These are phyloP conservation scores for Geotrichum carabidarum DNA, from an alignment of 1,139 yeast species.

Conservation along the genomic window DNA sequence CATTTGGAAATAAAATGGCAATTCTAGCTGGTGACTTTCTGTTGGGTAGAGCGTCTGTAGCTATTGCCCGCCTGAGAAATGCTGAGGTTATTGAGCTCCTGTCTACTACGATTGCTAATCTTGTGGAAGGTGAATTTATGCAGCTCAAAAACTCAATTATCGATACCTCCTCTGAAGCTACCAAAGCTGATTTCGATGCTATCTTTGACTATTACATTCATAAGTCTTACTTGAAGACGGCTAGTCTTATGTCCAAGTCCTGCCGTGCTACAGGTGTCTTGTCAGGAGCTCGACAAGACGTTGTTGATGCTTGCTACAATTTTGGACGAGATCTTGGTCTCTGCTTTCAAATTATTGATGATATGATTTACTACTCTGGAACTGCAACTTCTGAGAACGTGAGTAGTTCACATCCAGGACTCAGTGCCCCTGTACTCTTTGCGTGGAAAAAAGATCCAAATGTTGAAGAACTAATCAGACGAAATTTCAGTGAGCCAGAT, in stretches of 20 bases:
- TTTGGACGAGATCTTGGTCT: conserved; percentile 92
- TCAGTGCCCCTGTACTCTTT: conserved; percentile 91
- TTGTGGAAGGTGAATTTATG: conserved; percentile 98
- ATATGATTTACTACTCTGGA: conserved; percentile 87
- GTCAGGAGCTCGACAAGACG: conserved; percentile 70
- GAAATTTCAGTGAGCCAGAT: conserved; percentile 75
- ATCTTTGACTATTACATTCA: conserved; percentile 92
- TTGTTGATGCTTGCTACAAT: conserved; percentile 79
- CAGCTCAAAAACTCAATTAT: conserved; percentile 92
- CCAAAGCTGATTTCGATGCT: conserved; percentile 56
- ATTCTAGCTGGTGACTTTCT: conserved; percentile 94
- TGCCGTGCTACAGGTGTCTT: conserved; percentile 90
- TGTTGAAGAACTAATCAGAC: conserved; percentile 72
- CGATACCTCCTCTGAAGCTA: conserved; percentile 51
- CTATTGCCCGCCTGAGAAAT: conserved; percentile 84
- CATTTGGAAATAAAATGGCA: conserved; percentile 96
- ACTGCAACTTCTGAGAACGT: conserved; percentile 56
- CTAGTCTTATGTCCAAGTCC: conserved; percentile 87
- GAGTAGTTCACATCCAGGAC: conserved; percentile 46
- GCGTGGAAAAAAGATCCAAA: conserved; percentile 91
- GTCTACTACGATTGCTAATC: conserved; percentile 92
- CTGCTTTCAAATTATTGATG: conserved; percentile 95
- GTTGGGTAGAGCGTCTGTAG: conserved; percentile 92
- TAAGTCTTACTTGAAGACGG: conserved; percentile 92
- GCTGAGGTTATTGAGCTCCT: conserved; percentile 93